These are phyloP conservation scores for Acrodontium crateriforme DNA, from an alignment of 2,329 filamentous ascomycete species.

Conservation along the genomic window DNA sequence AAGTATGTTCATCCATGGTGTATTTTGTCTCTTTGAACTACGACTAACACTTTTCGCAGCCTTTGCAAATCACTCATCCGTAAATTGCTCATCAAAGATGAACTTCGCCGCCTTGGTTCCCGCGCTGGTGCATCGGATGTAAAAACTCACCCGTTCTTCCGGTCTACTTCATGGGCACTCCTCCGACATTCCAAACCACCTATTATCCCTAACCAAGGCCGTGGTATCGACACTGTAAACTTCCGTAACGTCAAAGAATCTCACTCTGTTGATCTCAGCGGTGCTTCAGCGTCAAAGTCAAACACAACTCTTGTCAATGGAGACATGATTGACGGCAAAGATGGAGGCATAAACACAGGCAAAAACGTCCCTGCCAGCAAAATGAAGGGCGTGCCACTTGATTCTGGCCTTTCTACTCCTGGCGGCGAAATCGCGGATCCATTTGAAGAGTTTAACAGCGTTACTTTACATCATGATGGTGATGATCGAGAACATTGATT, in stretches of 20 bases:
- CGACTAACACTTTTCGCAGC: constrained; percentile 32
- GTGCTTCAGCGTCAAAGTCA: no score
- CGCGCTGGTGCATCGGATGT: constrained; percentile 93
- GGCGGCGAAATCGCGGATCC: constrained; percentile 73
- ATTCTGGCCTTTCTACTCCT: constrained; percentile 74
- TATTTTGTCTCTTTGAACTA: neutral
- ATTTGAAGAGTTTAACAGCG: constrained; percentile 97
- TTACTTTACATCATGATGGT: constrained; percentile 91
- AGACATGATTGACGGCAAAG: no score
- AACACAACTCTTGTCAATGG: no score
- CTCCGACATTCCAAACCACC: constrained; percentile 96
- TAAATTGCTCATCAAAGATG: constrained; percentile 95
- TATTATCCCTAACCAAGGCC: constrained; percentile 83
- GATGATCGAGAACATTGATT: constrained; percentile 39
- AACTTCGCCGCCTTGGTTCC: constrained; percentile 82
- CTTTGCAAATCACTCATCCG: constrained; percentile 93
- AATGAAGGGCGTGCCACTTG: constrained; percentile 69
- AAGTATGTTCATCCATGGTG: constrained; percentile 50
- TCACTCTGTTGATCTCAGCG: constrained; percentile 76
- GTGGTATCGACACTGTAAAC: constrained; percentile 86
- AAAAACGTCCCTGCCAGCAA: constrained; percentile 20
- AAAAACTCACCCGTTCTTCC: constrained; percentile 92
- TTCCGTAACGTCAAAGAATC: constrained; percentile 98
- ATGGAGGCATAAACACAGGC: constrained; percentile 26
- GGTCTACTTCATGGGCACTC: constrained; percentile 88